These are phyloP conservation scores for Urochloa ruziziensis DNA, from an alignment of 176 grass and related monocot species.

Conservation along the genomic window DNA sequence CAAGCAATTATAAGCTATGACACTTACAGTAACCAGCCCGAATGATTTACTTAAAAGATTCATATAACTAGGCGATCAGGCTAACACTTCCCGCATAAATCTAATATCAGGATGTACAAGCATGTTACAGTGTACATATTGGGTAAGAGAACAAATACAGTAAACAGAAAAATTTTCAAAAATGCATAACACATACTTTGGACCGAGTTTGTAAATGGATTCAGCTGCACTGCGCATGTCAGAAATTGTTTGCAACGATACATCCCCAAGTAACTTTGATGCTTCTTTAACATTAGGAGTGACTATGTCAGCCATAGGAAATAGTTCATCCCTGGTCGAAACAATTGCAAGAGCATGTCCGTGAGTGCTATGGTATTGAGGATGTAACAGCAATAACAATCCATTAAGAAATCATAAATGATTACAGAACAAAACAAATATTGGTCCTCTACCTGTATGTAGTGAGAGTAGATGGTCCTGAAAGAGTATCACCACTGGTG, in stretches of 20 bases:
- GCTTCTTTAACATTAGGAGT: constrained; percentile 99
- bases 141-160: not conserved
- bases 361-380: not conserved
- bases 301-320: constrained; percentile 91
- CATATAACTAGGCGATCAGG: constrained; percentile 2
- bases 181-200: constrained; percentile 50
- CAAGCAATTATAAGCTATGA: not conserved
- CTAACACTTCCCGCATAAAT: not conserved
- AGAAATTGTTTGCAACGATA: constrained; percentile 57
- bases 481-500: constrained; percentile 84
- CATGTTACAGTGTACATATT: not conserved
- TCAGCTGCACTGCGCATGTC: constrained; percentile 84
- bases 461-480: constrained; percentile 59
- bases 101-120: not conserved
- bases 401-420: constrained; percentile 19
- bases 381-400: not conserved
- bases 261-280: constrained; percentile 69
- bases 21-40: not conserved
- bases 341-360: constrained; percentile 14
- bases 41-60: not conserved
- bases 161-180: not conserved
- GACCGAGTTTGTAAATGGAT: constrained; percentile 91
- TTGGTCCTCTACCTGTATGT: constrained; percentile 49
- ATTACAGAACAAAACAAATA: constrained; percentile 1
- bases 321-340: constrained; percentile 71